Conservation (phyloP, 345 rosid species). For the Kandelia obovata region DNA sequence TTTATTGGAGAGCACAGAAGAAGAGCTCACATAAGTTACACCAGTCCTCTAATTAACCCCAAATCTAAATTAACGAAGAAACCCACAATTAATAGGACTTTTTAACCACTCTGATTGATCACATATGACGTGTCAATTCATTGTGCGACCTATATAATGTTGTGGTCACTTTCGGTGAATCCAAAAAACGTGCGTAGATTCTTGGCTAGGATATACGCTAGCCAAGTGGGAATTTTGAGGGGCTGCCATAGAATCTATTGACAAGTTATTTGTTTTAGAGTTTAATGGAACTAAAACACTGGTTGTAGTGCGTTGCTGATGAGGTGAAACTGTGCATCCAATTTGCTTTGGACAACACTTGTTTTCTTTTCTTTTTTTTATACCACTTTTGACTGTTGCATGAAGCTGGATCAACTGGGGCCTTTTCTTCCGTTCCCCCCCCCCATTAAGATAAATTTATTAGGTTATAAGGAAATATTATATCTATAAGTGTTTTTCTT, state of each 20-base stretch:
- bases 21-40: too few species aligned
- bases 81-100: too few species aligned
- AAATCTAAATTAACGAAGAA: too few species aligned
- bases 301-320: constrained; percentile 23
- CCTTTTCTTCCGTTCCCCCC: constrained; percentile 9
- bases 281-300: constrained; percentile 5
- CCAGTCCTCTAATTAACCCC: too few species aligned
- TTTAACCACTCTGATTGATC: too few species aligned
- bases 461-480: too few species aligned
- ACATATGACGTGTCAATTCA: too few species aligned
- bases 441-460: constrained; percentile 5
- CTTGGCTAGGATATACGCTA: constrained; percentile 10
- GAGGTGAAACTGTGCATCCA: not conserved
- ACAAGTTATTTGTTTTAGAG: constrained; percentile 19
- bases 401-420: constrained; percentile 20
- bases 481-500: too few species aligned
- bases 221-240: constrained; percentile 7
- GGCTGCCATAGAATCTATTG: constrained; percentile 13
- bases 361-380: not conserved
- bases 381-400: constrained; percentile 7
- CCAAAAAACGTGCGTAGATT: constrained; percentile 25
- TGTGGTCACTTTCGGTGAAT: too few species aligned
- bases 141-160: too few species aligned
- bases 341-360: not conserved
- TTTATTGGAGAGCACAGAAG: too few species aligned